A percentile compares a stretch with the other conserved stretches of the same genome.
phyloP scores from a whole-genome alignment of 73 alveolate genomes.

The Paramecium sexaurelia region DNA sequence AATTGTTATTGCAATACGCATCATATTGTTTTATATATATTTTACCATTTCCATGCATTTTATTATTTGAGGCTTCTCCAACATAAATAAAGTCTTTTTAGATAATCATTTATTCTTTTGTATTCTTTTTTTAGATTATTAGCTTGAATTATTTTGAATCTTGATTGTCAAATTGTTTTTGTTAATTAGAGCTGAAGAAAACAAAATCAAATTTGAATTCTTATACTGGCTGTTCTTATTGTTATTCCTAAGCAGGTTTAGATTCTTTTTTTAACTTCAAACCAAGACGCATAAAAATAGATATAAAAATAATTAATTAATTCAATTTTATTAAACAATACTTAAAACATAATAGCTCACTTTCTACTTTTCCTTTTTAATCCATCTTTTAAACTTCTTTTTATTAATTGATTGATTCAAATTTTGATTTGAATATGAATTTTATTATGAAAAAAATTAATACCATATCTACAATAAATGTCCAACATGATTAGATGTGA shows the following conservation, averaged over 20 bases:
- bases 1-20: slow-evolving; percentile 17
- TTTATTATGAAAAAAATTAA: no score
- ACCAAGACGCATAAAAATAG: slow-evolving; percentile 14
- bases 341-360: no score
- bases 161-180: not conserved
- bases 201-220: not conserved
- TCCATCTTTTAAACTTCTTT: no score
- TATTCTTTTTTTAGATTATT: not conserved
- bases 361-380: no score
- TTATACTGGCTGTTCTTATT: not conserved
- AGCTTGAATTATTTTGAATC: not conserved
- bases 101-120: not conserved
- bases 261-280: not conserved
- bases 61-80: not conserved
- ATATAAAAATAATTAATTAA: not conserved
- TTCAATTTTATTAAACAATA: no score
- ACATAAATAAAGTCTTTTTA: not conserved
- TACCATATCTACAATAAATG: no score
- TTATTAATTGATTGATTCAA: no score
- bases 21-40: slow-evolving; percentile 9
- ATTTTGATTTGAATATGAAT: no score
- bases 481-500: no score
- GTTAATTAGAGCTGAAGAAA: not conserved
- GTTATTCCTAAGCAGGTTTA: slow-evolving; percentile 3
- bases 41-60: slow-evolving; percentile 47